These are phyloP conservation scores for Claviceps sp. DNA, from an alignment of 2,329 filamentous ascomycete species.

Conservation along the genomic window DNA sequence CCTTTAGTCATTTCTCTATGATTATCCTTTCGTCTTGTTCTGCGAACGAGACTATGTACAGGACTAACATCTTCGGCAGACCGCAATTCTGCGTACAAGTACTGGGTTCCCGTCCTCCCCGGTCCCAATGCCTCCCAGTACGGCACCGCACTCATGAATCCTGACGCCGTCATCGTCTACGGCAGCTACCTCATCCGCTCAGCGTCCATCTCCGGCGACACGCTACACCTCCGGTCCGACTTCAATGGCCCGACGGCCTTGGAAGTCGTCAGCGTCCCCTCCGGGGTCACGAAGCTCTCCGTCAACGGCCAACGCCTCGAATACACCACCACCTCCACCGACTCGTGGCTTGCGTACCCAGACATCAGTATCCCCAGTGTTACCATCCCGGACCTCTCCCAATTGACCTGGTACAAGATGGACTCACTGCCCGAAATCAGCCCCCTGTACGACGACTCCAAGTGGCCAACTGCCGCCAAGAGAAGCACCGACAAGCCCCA, in stretches of 20 bases:
- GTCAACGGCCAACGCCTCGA: conserved; percentile 26
- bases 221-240: conserved; percentile 53
- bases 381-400: conserved; percentile 29
- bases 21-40: background rate
- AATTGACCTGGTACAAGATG: conserved; percentile 53
- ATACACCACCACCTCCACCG: conserved; percentile 25
- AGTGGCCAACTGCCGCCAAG: conserved; percentile 33
- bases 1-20: background rate
- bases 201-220: conserved; percentile 39
- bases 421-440: conserved; percentile 60
- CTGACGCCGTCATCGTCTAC: conserved; percentile 41
- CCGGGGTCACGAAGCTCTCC: conserved; percentile 28
- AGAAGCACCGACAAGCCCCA: conserved; percentile 13
- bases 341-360: conserved; percentile 36
- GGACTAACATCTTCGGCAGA: conserved; percentile 23
- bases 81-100: conserved; percentile 53
- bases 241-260: conserved; percentile 49
- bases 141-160: conserved; percentile 22
- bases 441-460: conserved; percentile 50
- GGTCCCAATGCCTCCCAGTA: conserved; percentile 16
- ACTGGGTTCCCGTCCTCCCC: conserved; percentile 49
- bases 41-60: background rate
- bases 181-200: conserved; percentile 52
- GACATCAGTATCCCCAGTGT: conserved; percentile 35
- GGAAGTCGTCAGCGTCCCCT: conserved; percentile 52